Conservation (phyloP, 805 yeast genomes). For the Pichia manshurica region DNA sequence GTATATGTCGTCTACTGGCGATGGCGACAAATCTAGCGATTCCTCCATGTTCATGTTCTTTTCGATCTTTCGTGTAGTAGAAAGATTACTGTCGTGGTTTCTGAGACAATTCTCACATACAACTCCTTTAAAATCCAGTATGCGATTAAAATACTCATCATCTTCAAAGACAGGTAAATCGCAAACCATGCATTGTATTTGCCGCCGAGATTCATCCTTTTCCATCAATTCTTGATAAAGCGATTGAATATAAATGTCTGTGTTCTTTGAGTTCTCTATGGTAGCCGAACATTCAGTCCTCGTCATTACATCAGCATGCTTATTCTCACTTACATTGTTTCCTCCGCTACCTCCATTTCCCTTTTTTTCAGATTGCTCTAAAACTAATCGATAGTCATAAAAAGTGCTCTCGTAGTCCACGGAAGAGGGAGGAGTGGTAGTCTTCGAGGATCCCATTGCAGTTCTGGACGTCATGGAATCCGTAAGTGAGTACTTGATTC, state of each 20-base stretch:
- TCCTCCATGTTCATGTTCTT: no score
- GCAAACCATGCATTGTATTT: conserved; percentile 1
- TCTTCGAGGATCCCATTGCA: neutral
- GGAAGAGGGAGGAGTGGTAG: conserved; percentile 8
- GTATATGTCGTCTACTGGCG: neutral
- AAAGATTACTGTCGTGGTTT: neutral
- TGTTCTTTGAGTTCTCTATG: neutral
- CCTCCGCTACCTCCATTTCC: neutral
- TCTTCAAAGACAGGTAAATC: neutral
- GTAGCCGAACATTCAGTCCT: neutral
- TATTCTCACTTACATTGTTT: no score
- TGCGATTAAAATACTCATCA: no score
- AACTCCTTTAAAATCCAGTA: conserved; percentile 1
- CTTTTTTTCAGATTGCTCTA: neutral
- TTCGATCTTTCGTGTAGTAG: neutral
- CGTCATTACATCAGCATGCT: neutral
- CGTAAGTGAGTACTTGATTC: neutral
- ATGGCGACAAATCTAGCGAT: no score
- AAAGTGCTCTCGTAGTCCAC: conserved; percentile 5
- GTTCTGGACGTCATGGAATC: neutral
- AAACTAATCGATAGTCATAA: conserved; percentile 8
- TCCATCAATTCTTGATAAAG: neutral
- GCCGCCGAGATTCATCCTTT: neutral
- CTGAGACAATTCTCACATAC: conserved; percentile 1
- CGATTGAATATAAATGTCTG: conserved; percentile 6